These are phyloP conservation scores for Begonia peltatifolia DNA, from an alignment of 306 rosid genomes.

Conservation along the genomic window DNA sequence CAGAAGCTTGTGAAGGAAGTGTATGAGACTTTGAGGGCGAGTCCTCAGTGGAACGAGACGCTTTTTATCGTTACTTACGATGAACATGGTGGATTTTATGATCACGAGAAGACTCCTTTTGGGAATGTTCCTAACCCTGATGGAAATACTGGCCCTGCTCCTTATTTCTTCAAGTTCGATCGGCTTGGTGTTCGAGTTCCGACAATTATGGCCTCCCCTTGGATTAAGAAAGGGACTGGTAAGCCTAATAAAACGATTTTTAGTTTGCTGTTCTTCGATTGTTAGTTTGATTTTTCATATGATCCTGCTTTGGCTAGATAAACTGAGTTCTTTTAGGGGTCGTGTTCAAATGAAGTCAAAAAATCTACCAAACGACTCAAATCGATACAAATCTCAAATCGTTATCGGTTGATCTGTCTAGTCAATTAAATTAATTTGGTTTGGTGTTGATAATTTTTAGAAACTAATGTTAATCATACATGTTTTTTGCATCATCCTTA, in stretches of 20 bases:
- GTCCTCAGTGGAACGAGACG: constrained; percentile 94
- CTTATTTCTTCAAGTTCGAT: constrained; percentile 92
- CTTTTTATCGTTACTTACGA: constrained; percentile 84
- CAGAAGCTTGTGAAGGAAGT: constrained; percentile 91
- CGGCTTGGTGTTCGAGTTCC: constrained; percentile 95
- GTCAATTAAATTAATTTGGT: too few relatives aligned
- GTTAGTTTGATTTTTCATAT: too few relatives aligned
- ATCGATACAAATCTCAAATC: too few relatives aligned
- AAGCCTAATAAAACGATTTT: constrained; percentile 7
- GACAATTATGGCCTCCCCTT: constrained; percentile 92
- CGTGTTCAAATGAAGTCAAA: too few relatives aligned
- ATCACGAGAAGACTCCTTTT: constrained; percentile 81
- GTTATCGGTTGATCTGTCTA: too few relatives aligned
- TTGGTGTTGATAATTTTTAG: too few relatives aligned
- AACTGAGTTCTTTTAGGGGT: too few relatives aligned
- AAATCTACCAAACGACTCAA: too few relatives aligned
- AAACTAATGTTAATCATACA: too few relatives aligned
- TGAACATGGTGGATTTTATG: constrained; percentile 94
- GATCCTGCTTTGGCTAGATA: too few relatives aligned
- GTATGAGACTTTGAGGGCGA: constrained; percentile 73
- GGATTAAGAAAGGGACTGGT: constrained; percentile 98
- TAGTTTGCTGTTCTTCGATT: not conserved
- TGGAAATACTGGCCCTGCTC: constrained; percentile 97
- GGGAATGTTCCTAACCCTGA: constrained; percentile 84
- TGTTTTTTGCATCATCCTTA: too few relatives aligned